Evolutionary conservation across 1,284 basidiomycete genomes (phyloP), one percentile per base, ranked within the genome.

Genomic region (Ganoderma lingzhi): DNA sequence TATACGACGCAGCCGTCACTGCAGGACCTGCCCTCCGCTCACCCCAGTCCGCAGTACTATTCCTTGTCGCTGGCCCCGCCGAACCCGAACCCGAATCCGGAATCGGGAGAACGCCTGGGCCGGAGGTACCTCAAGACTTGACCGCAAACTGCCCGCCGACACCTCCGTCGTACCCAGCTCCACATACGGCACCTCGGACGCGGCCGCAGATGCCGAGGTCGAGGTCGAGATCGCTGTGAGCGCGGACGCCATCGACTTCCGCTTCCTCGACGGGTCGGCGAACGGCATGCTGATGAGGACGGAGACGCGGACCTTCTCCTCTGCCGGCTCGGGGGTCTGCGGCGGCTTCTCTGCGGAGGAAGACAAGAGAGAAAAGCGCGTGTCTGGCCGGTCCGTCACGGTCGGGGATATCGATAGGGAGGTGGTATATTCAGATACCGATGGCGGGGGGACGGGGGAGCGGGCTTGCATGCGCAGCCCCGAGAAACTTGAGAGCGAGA

Each of bases 211-310:
- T 4, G 6, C 35, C 9, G 56, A 35, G 10, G 48, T 51, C 3
- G 48, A 51, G 23, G 23, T 51, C 23, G 48, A 51, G 23, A 23
- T 28, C 10, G 48, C 23, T 1, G 48, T 28, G 5, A 51, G 23
- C 48, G 35, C 39, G 32, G 58, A 60, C 64, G 62, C 64, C 59
- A 61, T 71, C 69, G 65, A 42, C 39, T 32, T 65, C 58, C 68
- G 63, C 48, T 35, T 61, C 17, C 67, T 12, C 61, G 48, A 62
- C n/a, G 65, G 58, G 14, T 69, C 68, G 56, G 72, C 61, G 48
- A 66, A 71, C 14, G 75, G 75, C 75, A 76, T 76, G 35, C 67
- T 69, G 64, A 76, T 71, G n/a, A 76, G 67, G 62, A 75, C 69
- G 3, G 69, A 67, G 42, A 76, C 66, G 60, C 70, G 66, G 39